A percentile compares a stretch with the other conserved stretches of the same genome.
phyloP scores from a whole-genome alignment of 306 rosid genomes.

The Vicia faba region DNA sequence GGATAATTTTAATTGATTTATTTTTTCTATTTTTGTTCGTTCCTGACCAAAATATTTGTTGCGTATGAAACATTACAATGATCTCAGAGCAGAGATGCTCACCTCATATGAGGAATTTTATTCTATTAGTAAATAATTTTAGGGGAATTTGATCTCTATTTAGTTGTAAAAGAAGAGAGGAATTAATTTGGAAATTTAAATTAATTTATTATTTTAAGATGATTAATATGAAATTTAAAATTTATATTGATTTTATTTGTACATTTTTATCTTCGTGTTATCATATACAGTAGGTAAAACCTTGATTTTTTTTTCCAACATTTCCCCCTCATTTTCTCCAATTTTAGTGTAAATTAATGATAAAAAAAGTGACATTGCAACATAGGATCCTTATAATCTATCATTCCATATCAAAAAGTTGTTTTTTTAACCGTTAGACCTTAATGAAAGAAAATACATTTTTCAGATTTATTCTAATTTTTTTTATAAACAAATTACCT shows the following conservation, averaged over 20 bases:
- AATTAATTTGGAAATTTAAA: background rate
- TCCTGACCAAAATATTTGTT: conserved; percentile 16
- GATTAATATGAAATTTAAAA: too few species aligned
- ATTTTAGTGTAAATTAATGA: background rate
- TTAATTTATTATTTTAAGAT: background rate
- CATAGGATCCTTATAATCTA: background rate
- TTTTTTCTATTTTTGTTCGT: conserved; percentile 6
- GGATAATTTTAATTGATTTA: background rate
- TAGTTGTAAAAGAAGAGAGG: background rate
- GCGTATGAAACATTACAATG: conserved; percentile 39
- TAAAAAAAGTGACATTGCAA: background rate
- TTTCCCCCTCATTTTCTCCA: background rate
- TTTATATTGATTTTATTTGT: too few species aligned
- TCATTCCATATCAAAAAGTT: too few species aligned
- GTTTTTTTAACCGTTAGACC: background rate
- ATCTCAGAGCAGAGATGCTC: conserved; percentile 17
- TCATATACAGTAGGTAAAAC: too few species aligned
- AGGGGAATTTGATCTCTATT: background rate
- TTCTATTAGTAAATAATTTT: background rate
- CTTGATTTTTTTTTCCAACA: too few species aligned
- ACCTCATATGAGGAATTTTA: background rate
- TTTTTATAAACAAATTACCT: too few species aligned
- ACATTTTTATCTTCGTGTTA: too few species aligned
- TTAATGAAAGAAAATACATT: background rate
- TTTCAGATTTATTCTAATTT: background rate